Base-by-base conservation (phyloP, 108 stramenopile species). In the Asterionellopsis glacialis region DNA sequence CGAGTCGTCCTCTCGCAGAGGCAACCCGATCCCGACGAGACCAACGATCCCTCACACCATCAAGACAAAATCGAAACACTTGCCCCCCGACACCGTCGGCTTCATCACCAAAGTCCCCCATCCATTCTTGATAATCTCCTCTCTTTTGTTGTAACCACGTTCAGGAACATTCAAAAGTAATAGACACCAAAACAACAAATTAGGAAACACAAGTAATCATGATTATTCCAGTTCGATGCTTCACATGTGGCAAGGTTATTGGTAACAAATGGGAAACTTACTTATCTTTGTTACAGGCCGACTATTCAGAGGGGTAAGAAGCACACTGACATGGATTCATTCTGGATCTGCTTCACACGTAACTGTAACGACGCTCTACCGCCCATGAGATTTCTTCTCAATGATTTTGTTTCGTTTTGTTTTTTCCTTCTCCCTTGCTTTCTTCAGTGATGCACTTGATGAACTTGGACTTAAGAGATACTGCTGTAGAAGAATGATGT, bases 201-300 rank as follows among this genome's bases (percentile, higher is more conserved):
- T 21, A 16, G 9, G 2, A 4, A 21, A 48, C 9, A 48, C 6
- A 1, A 48, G 1, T 48, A 7, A 48, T 9, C 26, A 99, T 99
- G 99, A 99, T 99, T 65, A 98, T 99, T 61, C 98, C 99, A 11
- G 98, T 99, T 41, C 90, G 98, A 63, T 99, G 98, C 80, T 98
- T 99, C 81, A 98, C 99, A 9, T 99, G 99, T 76, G 98, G 97
- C 43, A 98, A 98, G 72, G 96, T 98, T 38, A 95, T 99, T 65
- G 95, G 91, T 2, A 99, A 99, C 79, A 99, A 99, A 82, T 99
- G 97, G 94, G 97, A 99, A 71, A 94, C 94, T 0, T 99, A 98
- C 75, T 70, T 98, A 22, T 79, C 90, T 69, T 70, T 98, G 48
- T 72, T 99, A 19, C 87, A 96, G 63, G 92, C 94, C 13, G 97